A percentile compares a stretch with the other conserved stretches of the same genome.
These are phyloP conservation scores for Delphinella strobiligena DNA, from an alignment of 2,329 filamentous ascomycete species.

Conservation along the genomic window DNA sequence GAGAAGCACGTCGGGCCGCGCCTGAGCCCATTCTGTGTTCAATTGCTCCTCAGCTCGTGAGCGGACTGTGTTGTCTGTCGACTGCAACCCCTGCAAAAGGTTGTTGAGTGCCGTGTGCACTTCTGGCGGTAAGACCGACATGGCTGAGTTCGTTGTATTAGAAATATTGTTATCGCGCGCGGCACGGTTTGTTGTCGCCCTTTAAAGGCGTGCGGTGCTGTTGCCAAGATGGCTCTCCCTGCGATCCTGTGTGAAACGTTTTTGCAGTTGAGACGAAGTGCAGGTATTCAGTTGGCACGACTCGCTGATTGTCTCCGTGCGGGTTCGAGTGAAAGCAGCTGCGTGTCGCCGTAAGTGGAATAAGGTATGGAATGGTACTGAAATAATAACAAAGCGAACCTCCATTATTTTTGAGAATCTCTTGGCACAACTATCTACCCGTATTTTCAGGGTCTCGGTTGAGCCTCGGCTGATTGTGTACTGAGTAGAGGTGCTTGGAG, in stretches of 20 bases:
- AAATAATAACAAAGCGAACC: not conserved
- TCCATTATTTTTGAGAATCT: not conserved
- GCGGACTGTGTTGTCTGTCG: constrained; percentile 74
- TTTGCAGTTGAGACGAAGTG: too few species aligned
- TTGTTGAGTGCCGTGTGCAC: constrained; percentile 73
- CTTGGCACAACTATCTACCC: not conserved
- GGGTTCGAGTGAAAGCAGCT: too few species aligned
- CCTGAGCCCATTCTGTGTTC: constrained; percentile 76
- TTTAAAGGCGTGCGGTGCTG: not conserved
- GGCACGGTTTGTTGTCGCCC: not conserved
- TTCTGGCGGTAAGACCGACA: constrained; percentile 71
- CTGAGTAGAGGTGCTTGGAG: not conserved
- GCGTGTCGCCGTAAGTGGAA: too few species aligned
- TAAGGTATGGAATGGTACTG: too few species aligned
- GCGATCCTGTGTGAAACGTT: too few species aligned
- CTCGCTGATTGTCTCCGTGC: too few species aligned
- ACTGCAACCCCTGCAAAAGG: constrained; percentile 80
- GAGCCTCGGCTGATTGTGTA: too few species aligned
- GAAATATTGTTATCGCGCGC: not conserved
- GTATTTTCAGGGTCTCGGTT: not conserved
- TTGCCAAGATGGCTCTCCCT: too few species aligned
- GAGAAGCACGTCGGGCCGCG: constrained; percentile 73
- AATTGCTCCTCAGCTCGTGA: constrained; percentile 82
- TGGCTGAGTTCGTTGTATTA: constrained; percentile 8
- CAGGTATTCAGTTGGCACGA: too few species aligned